Evolutionary conservation across 1,284 basidiomycete genomes (phyloP), one percentile per base, ranked within the genome.

Genomic region (Boletus smithii): DNA sequence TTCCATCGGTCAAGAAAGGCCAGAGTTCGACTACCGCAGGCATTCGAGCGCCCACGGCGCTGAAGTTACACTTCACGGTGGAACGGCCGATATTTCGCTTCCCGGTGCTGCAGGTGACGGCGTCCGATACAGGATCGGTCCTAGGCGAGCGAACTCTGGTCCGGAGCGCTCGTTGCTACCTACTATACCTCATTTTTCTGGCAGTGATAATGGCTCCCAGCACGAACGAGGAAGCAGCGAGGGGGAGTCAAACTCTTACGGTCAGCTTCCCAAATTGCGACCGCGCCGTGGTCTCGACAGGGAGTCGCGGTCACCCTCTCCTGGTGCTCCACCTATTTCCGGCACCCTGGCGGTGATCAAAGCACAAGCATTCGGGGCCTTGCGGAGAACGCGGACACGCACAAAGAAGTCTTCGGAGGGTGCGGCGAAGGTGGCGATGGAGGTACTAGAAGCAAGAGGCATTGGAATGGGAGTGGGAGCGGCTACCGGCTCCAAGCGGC

Each of bases 281-380:
- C 58, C 72, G 46, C 74, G 76, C 39, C 73, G 73, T 45, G 69
- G 69, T 50, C 66, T 70, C 14, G 66, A 77, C 18, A 74, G 73
- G 45, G 70, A 72, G 40, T 81, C 83, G 17, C 81, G 81, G 50
- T 86, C 87, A n/a, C 83, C 83, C 43, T 85, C 84, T n/a, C 82
- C 85, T 20, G 73, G 72, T 32, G 71, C 74, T 46, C 72, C 79
- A 45, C 75, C 79, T 18, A 75, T 88, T 60, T 88, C 84, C 39
- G 83, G 86, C 24, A 91, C 88, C 23, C 76, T 91, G 40, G 87
- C 88, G 41, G 87, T 91, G 49, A 88, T 91, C 69, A 91, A 91
- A 69, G 88, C 88, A 34, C 87, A 90, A 63, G 83, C 88, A 27
- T 91, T 90, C 61, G 88, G 88, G 33, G 86, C 86, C 14, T 72